Evolutionary conservation across 805 yeast species (phyloP), one percentile per base, ranked within the genome.

Genomic region (Sugiyamaella qingdaonensis): DNA sequence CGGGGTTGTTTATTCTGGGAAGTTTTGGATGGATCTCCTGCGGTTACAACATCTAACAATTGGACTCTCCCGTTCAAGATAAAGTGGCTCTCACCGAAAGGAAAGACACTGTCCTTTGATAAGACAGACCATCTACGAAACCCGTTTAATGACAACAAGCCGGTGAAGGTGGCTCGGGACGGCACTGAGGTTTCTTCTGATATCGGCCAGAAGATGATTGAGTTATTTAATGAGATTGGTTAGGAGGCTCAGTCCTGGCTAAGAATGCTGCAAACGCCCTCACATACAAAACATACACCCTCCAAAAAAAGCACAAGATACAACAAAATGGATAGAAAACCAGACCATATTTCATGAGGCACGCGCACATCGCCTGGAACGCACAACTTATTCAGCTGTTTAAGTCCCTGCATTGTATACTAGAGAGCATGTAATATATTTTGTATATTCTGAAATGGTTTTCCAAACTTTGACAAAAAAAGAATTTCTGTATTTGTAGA

Each of bases 101-200:
- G 49, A 51, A 49, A 42, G 53, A 34, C 57, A 29, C 61, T 72
- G 31, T 62, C 71, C 16, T 73, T 72, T 55, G 52, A 56, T 32
- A 59, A 60, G 35, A 67, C 73, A 1, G 57, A 62, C 39, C 66
- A 67, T 45, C 56, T 73, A 29, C 64, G 63, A 18, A 72, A 73
- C 57, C 60, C 71, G 2, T 61, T 66, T 53, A 73, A 73, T 54
- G 61, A 62, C 33, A 65, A 70, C 57, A 65, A 68, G 49, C 73
- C 71, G n/a, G 68, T 73, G 43, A 72, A 72, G 52, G 65, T 73
- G 18, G 76, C 76, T 2, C 63, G 76, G 27, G 77, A 72, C 45
- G 76, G 76, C 4, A 73, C 76, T 1, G 76, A 73, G 37, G 29
- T 49, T 13, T 11, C 13, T 48, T 71, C 73, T 1, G 46, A 39